Percentiles rank a stretch among this genome's conserved stretches.
Conservation (phyloP, 257 asterid species). For the Haberlea rhodopensis region DNA sequence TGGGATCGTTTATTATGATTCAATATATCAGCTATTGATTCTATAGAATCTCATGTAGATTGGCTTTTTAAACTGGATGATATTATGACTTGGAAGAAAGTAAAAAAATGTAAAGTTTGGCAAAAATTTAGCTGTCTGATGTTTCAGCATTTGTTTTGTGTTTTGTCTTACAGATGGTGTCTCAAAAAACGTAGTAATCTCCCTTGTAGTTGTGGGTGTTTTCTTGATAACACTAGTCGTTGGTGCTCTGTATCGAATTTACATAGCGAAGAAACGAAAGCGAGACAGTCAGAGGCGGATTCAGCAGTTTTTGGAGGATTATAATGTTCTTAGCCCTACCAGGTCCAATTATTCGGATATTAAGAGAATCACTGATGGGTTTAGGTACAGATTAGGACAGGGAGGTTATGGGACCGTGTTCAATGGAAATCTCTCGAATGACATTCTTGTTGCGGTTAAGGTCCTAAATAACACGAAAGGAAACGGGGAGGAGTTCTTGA, state of each 20-base stretch:
- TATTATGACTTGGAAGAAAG: neutral
- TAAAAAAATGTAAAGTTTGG: neutral
- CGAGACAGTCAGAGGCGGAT: slow-evolving; percentile 38
- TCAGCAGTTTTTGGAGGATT: slow-evolving; percentile 54
- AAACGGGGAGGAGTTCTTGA: slow-evolving; percentile 66
- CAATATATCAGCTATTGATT: neutral
- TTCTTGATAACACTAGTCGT: slow-evolving; percentile 24
- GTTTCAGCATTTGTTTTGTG: neutral
- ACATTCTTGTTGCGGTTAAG: slow-evolving; percentile 60
- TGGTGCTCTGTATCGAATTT: slow-evolving; percentile 26
- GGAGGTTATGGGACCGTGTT: slow-evolving; percentile 75
- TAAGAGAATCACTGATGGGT: slow-evolving; percentile 51
- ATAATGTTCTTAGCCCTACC: slow-evolving; percentile 58
- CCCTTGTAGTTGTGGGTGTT: slow-evolving; percentile 34
- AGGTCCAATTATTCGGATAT: slow-evolving; percentile 60
- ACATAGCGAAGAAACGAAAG: slow-evolving; percentile 34
- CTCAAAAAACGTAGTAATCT: slow-evolving; percentile 33
- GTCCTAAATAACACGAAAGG: slow-evolving; percentile 56
- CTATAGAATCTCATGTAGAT: neutral
- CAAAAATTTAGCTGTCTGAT: neutral
- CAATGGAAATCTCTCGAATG: slow-evolving; percentile 61
- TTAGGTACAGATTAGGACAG: no score
- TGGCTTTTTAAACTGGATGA: neutral
- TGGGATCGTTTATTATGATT: neutral
- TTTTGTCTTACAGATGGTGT: slow-evolving; percentile 30